phyloP scores from a whole-genome alignment of 2,329 filamentous ascomycete species.

The Ceratocystis lukuohia region DNA sequence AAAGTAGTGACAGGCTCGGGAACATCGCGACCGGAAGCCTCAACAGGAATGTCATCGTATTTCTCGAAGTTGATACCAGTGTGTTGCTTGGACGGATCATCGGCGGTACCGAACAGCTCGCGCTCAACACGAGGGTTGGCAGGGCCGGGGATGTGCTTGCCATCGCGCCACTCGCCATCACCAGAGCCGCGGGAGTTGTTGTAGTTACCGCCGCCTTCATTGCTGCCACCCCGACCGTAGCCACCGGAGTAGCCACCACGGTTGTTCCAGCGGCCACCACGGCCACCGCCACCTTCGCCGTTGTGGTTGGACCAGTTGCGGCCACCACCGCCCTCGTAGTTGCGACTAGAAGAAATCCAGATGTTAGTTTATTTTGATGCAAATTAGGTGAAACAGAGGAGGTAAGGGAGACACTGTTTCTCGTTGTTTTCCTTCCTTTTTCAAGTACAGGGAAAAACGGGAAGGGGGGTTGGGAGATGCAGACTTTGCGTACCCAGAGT shows the following conservation, averaged over 20 bases:
- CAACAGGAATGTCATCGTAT: conserved; percentile 98
- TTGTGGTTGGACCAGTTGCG: conserved; percentile 31
- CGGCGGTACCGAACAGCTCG: conserved; percentile 81
- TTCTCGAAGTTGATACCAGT: conserved; percentile 99
- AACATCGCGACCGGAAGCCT: conserved; percentile 86
- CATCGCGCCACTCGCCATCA: conserved; percentile 91
- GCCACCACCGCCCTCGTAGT: conserved; percentile 5
- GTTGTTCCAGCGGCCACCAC: conserved; percentile 27
- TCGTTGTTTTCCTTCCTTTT: too few relatives aligned
- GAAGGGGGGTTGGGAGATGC: too few relatives aligned
- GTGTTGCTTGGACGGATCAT: conserved; percentile 89
- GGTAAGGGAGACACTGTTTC: background rate
- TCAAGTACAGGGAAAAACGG: too few relatives aligned
- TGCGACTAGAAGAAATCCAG: conserved; percentile 7
- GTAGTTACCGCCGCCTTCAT: conserved; percentile 28
- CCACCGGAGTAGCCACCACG: conserved; percentile 29
- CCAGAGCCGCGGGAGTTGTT: conserved; percentile 58
- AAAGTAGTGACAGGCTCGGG: conserved; percentile 85
- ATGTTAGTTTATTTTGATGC: background rate
- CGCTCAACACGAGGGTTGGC: conserved; percentile 81
- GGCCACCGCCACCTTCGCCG: conserved; percentile 30
- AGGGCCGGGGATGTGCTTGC: conserved; percentile 87
- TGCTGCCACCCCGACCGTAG: conserved; percentile 27
- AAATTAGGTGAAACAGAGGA: background rate
- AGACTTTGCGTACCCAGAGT: conserved; percentile 41